These are phyloP conservation scores for Elaeis guineensis DNA, from an alignment of 176 grass and related monocot genomes.

Conservation along the genomic window DNA sequence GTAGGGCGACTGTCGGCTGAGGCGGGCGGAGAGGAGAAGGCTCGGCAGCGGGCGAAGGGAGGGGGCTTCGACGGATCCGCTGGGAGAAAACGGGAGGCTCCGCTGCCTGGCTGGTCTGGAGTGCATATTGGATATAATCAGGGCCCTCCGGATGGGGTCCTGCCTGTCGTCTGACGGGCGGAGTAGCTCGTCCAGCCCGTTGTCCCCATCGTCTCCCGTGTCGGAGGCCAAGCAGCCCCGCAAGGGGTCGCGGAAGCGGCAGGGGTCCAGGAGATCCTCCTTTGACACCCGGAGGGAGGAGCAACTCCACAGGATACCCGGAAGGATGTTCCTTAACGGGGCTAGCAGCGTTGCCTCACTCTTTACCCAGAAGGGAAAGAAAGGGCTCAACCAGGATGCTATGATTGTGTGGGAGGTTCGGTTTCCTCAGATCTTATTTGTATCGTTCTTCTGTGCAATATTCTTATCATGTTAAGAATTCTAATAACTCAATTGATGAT, in stretches of 20 bases:
- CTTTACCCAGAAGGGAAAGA: slow-evolving; percentile 88
- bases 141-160: slow-evolving; percentile 43
- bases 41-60: too few species aligned
- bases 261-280: slow-evolving; percentile 14
- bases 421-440: neutral
- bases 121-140: slow-evolving; percentile 39
- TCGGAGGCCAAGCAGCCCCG: slow-evolving; percentile 13
- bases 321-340: slow-evolving; percentile 45
- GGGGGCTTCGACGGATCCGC: too few species aligned
- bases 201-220: slow-evolving; percentile 14
- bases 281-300: slow-evolving; percentile 15
- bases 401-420: slow-evolving; percentile 85
- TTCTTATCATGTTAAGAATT: neutral
- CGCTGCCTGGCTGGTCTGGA: slow-evolving; percentile 33
- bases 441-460: neutral
- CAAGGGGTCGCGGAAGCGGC: slow-evolving; percentile 5
- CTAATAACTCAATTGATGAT: neutral
- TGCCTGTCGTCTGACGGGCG: slow-evolving; percentile 12
- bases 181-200: slow-evolving; percentile 20
- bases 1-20: too few species aligned
- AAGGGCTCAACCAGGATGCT: slow-evolving; percentile 90
- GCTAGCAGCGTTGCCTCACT: slow-evolving; percentile 46
- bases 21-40: too few species aligned
- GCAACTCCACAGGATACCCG: slow-evolving; percentile 29
- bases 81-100: too few species aligned